phyloP scores from a whole-genome alignment of 192 early-diverging fungal species.

The Linnemannia schmuckeri region DNA sequence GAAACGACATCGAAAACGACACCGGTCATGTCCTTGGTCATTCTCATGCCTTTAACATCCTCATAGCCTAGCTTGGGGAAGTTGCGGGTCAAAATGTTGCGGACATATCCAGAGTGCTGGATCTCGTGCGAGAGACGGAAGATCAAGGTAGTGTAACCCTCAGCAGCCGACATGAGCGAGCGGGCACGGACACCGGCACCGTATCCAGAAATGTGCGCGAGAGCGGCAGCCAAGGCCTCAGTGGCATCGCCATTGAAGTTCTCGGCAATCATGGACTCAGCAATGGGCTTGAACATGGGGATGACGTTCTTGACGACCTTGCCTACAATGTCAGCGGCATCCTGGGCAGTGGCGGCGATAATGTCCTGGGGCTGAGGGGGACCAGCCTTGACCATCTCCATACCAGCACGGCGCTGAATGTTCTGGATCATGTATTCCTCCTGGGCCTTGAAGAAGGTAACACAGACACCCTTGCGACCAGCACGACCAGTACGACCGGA shows the following conservation, averaged over 20 bases:
- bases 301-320: conserved; percentile 81
- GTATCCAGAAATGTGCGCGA: conserved; percentile 92
- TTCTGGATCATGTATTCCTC: conserved; percentile 86
- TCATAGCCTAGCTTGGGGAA: conserved; percentile 80
- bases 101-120: conserved; percentile 87
- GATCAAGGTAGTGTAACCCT: conserved; percentile 85
- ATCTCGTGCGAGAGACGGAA: conserved; percentile 78
- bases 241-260: conserved; percentile 78
- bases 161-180: conserved; percentile 86
- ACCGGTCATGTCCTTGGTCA: conserved; percentile 84
- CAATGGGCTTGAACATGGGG: conserved; percentile 81
- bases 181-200: conserved; percentile 85
- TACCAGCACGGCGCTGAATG: conserved; percentile 84
- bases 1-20: conserved; percentile 89
- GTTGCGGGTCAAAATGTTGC: conserved; percentile 77
- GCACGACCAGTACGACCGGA: conserved; percentile 96
- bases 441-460: conserved; percentile 92
- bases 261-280: conserved; percentile 77
- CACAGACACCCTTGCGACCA: conserved; percentile 87
- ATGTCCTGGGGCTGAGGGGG: conserved; percentile 95
- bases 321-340: conserved; percentile 79
- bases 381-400: conserved; percentile 82
- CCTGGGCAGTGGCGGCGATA: conserved; percentile 80
- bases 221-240: conserved; percentile 84
- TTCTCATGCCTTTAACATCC: conserved; percentile 85